Base-by-base conservation (phyloP, 192 early-diverging fungal species). In the Coemansia sp. region DNA sequence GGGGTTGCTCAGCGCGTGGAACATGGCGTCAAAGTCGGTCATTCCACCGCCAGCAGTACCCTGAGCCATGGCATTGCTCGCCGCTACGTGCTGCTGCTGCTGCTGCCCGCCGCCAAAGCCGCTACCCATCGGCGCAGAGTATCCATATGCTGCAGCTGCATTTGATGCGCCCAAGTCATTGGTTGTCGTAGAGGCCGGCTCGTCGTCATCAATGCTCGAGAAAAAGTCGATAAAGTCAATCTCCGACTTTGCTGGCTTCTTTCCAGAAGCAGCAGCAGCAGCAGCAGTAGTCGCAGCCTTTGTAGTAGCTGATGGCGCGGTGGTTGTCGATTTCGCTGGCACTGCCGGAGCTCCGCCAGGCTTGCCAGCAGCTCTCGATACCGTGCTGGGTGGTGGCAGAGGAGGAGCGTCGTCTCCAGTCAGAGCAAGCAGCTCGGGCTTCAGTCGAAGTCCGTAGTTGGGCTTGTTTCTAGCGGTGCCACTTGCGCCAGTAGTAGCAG, bases 211-310 rank as follows among this genome's bases (percentile, higher is more conserved):
- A 35, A 85, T 82, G 40, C 84, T 85, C 15, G 84, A 71, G 70
- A 85, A 85, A 67, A 85, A 85, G 70, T 85, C 84, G 20, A 85
- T 85, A 70, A 85, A 75, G 56, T 85, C 76, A 3, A 76, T 68
- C 39, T 77, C 73, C 1, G 60, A 68, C 11, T 42, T 64, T 12
- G 35, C 54, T 17, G 59, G 29, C 40, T 64, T 64, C 63, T 65
- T 65, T 0, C 24, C 47, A 27, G 25, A n/a, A n/a, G 59, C 22
- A 10, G 6, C 35, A 15, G 20, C 66, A 15, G 17, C 38, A 24
- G 32, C 41, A 38, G 46, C 32, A 29, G 54, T 27, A 6, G 54
- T 19, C 8, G 61, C 24, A 7, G 27, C 37, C 49, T 57, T 65
- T 29, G 49, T 61, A 7, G 51, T 54, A 12, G 62, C 57, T 45